Base-by-base conservation (phyloP, 2,329 filamentous ascomycete genomes). In the Knufia petricola region DNA sequence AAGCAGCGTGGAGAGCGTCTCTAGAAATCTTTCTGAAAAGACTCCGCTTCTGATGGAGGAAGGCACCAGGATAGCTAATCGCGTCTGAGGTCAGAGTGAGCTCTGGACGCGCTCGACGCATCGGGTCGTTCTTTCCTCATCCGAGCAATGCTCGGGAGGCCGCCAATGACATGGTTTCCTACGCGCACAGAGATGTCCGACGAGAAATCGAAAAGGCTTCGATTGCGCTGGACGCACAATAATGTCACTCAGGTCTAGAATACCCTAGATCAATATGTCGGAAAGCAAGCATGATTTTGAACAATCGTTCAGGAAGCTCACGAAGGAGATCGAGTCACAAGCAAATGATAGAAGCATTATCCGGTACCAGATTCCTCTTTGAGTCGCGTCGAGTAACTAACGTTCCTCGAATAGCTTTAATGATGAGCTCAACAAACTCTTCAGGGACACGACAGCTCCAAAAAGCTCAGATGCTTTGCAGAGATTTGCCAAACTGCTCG, bases 1-100 rank as follows among this genome's bases (percentile, higher is more conserved):
- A 30, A 7, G 7, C 28, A 30, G 28, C 28, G 28, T 7, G 7
- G 7, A 30, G 7, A 13, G 28, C 28, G 13, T 30, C 28, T 10
- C 26, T n/a, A 24, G 15, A 20, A 48, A 23, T 3, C 12, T 49
- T 12, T 40, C 49, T 20, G 56, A 56, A 39, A 58, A 57, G 39
- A 34, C 38, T 19, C 55, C 48, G 21, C 41, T 57, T 30, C 37
- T 48, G 15, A n/a, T 32, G 17, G 28, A 31, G 26, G 13, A 44
- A 31, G 24, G 21, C 9, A n/a, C 26, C 26, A 44, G 28, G n/a
- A 19, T 44, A 44, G 24, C 15, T 26, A 23, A 41, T 17, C 39
- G n/a, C 9, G 42, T 24, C 4, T 26, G 39, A 41, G 26, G 23
- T 13, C 8, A 39, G 10, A 7, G 10, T 39, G 17, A 4, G 21